These are phyloP conservation scores for Rhytidiadelphus loreus DNA, from an alignment of 225 moss, liverwort and hornwort species.

Conservation along the genomic window DNA sequence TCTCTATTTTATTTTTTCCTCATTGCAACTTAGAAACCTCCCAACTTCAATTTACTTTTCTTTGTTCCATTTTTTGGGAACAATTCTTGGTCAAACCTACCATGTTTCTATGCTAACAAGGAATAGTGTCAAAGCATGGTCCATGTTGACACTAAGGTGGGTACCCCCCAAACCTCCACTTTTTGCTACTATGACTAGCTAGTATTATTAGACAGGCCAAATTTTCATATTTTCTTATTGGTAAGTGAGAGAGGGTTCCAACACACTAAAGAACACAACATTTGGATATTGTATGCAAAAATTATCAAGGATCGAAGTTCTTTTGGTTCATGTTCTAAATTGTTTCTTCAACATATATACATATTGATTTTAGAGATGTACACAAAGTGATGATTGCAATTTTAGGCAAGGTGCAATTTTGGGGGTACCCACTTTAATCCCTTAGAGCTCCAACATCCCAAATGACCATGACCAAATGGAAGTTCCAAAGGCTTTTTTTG, in stretches of 20 bases:
- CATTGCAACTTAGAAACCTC: not conserved
- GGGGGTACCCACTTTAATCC: fast-evolving
- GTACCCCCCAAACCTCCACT: fast-evolving
- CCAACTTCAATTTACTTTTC: not conserved
- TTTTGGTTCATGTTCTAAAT: no score
- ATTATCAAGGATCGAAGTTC: no score
- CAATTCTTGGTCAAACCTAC: no score
- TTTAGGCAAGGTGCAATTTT: not conserved
- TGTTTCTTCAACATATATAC: not conserved
- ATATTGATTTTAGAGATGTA: not conserved
- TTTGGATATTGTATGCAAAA: not conserved
- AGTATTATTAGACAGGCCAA: not conserved
- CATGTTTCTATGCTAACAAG: not conserved
- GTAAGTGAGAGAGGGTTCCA: no score
- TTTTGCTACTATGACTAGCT: no score
- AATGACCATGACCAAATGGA: fast-evolving
- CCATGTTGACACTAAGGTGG: no score
- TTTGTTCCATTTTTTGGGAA: not conserved
- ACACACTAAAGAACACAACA: fast-evolving
- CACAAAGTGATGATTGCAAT: fast-evolving
- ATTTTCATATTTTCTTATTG: not conserved
- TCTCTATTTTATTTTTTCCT: not conserved
- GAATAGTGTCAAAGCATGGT: not conserved
- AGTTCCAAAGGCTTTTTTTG: fast-evolving
- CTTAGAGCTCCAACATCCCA: fast-evolving